A percentile compares a stretch with the other conserved stretches of the same genome.
Conservation (phyloP, 306 rosid species). For the Inga leiocalycina region DNA sequence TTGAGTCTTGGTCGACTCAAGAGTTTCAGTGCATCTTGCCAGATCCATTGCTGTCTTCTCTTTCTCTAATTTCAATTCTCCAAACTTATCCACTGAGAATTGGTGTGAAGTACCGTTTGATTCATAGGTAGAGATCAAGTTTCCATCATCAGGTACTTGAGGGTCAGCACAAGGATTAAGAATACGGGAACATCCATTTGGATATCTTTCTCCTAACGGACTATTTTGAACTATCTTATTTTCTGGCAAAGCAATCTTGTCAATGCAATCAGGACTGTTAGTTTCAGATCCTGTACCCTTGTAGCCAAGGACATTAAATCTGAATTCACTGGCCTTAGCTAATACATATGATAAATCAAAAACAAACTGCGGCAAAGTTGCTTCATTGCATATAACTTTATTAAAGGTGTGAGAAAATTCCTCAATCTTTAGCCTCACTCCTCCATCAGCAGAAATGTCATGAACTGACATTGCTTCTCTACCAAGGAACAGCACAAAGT, state of each 20-base stretch:
- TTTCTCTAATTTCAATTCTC: slow-evolving; percentile 73
- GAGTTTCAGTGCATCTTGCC: slow-evolving; percentile 67
- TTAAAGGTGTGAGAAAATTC: slow-evolving; percentile 69
- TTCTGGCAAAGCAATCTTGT: slow-evolving; percentile 93
- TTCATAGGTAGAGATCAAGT: slow-evolving; percentile 58
- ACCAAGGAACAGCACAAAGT: slow-evolving; percentile 69
- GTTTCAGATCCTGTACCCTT: slow-evolving; percentile 70
- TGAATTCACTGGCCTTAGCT: slow-evolving; percentile 77
- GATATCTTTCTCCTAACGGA: slow-evolving; percentile 59
- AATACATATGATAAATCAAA: slow-evolving; percentile 75
- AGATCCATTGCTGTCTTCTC: slow-evolving; percentile 67
- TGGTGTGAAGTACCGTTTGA: slow-evolving; percentile 56
- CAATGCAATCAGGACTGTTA: slow-evolving; percentile 94
- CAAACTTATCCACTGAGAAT: slow-evolving; percentile 65
- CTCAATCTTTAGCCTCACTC: slow-evolving; percentile 64
- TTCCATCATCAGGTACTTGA: slow-evolving; percentile 90
- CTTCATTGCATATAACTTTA: slow-evolving; percentile 51
- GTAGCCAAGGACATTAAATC: slow-evolving; percentile 77
- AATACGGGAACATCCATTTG: slow-evolving; percentile 61
- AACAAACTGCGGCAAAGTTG: slow-evolving; percentile 72
- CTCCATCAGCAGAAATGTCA: slow-evolving; percentile 62
- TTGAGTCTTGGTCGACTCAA: slow-evolving; percentile 71
- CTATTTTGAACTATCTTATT: slow-evolving; percentile 67
- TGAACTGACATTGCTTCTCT: slow-evolving; percentile 74
- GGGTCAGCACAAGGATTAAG: slow-evolving; percentile 70